Percentiles rank a stretch among this genome's conserved stretches.
phyloP scores from a whole-genome alignment of 2,329 filamentous ascomycete genomes.

The Pseudopyricularia cyperi region DNA sequence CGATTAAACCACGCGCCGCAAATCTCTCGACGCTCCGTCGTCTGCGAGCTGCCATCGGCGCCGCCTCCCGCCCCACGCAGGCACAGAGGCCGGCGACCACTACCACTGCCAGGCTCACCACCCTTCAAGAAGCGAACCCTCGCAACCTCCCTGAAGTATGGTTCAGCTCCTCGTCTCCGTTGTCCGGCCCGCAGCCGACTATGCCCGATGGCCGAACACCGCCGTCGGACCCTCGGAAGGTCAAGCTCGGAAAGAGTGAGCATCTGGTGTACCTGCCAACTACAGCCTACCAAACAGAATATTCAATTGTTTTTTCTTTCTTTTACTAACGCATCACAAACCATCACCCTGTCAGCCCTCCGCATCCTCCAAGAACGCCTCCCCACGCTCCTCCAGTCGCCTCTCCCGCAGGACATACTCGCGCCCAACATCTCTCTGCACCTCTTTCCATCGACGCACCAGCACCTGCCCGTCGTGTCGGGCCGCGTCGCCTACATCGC shows the following conservation, averaged over 20 bases:
- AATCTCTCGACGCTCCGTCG: conserved; percentile 12
- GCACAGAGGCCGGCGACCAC: neutral
- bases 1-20: conserved; percentile 15
- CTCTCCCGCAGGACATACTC: conserved; percentile 62
- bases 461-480: conserved; percentile 81
- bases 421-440: conserved; percentile 59
- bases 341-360: conserved; percentile 35
- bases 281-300: no score
- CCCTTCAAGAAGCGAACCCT: conserved; percentile 11
- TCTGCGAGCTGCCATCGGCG: conserved; percentile 7
- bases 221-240: conserved; percentile 36
- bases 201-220: conserved; percentile 7
- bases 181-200: conserved; percentile 10
- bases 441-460: conserved; percentile 65
- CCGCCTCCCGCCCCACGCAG: conserved; percentile 1
- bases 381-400: conserved; percentile 53
- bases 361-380: conserved; percentile 52
- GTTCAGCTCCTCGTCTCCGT: conserved; percentile 27
- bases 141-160: conserved; percentile 24
- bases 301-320: no score
- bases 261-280: no score
- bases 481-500: conserved; percentile 85
- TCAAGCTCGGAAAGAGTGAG: conserved; percentile 52
- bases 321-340: neutral
- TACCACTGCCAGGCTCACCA: conserved; percentile 6